A percentile compares a stretch with the other conserved stretches of the same genome.
Evolutionary conservation across 495 filamentous ascomycete species (phyloP).

Genomic region (Hypoxylon fuscum): DNA sequence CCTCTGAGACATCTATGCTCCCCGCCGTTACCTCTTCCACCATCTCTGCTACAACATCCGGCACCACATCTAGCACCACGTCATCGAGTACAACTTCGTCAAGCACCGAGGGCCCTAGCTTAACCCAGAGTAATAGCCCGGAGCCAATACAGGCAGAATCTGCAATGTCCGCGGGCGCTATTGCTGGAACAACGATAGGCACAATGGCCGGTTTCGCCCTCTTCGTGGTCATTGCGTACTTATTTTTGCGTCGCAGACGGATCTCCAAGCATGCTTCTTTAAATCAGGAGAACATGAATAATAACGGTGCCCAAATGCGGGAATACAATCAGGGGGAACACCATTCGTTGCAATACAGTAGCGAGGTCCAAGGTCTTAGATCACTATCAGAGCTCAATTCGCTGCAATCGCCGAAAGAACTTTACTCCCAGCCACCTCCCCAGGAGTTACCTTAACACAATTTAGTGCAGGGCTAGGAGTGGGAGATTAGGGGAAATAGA

Average conservation of each 20-base stretch:
- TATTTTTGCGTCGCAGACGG: not conserved
- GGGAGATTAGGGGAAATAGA: no score
- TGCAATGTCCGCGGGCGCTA: not conserved
- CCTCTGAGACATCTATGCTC: not conserved
- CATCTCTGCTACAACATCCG: not conserved
- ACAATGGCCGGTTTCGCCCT: not conserved
- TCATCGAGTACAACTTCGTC: not conserved
- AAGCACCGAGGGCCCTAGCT: not conserved
- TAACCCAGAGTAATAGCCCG: not conserved
- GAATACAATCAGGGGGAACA: not conserved
- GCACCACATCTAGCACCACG: not conserved
- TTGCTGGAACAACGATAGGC: not conserved
- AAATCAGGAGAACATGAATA: not conserved
- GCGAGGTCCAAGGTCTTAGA: no score
- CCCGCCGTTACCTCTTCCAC: not conserved
- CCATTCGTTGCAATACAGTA: no score
- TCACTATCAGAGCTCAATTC: no score
- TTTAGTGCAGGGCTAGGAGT: no score
- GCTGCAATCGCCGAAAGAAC: no score
- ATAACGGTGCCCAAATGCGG: not conserved
- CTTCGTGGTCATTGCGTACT: not conserved
- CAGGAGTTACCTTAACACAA: no score
- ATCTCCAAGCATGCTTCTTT: not conserved
- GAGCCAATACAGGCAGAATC: not conserved
- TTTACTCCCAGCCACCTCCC: no score